Evolutionary conservation across 108 stramenopile genomes (phyloP), one percentile per base, ranked within the genome.

Genomic region (Heterococcus sp.): DNA sequence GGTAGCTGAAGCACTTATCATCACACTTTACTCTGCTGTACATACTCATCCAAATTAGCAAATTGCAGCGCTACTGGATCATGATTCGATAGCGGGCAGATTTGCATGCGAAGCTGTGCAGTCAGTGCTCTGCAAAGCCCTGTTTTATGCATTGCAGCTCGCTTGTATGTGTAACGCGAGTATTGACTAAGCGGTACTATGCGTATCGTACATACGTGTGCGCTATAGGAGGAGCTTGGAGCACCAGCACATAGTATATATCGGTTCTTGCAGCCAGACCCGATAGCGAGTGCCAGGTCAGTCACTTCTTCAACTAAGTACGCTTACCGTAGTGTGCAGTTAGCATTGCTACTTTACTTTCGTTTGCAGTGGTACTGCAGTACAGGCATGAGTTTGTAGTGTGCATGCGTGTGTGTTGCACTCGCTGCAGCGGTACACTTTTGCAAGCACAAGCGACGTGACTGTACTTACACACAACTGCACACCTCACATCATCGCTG

Each of bases 151-250:
- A n/a, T n/a, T n/a, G n/a, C n/a, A n/a, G n/a, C n/a, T n/a, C n/a
- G n/a, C n/a, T n/a, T n/a, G n/a, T n/a, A n/a, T n/a, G n/a, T n/a
- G n/a, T n/a, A n/a, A n/a, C n/a, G n/a, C n/a, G n/a, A n/a, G n/a
- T n/a, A n/a, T n/a, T n/a, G n/a, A n/a, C n/a, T n/a, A n/a, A n/a
- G n/a, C n/a, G n/a, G n/a, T n/a, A n/a, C n/a, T n/a, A n/a, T n/a
- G n/a, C n/a, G n/a, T n/a, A n/a, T n/a, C n/a, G n/a, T n/a, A n/a
- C n/a, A n/a, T n/a, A n/a, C n/a, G n/a, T n/a, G n/a, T n/a, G n/a
- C n/a, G n/a, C n/a, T n/a, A n/a, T n/a, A n/a, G n/a, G 91, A 88
- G 28, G 95, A 96, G 83, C 93, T 95, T 84, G 92, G 93, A 21
- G 66, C 64, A 3, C 77, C 86, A 38, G 66, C 94, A 3, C 81